Percentiles rank a stretch among this genome's conserved stretches.
These are phyloP conservation scores for Kazachstania kunashirensis DNA, from an alignment of 805 yeast genomes.

Conservation along the genomic window DNA sequence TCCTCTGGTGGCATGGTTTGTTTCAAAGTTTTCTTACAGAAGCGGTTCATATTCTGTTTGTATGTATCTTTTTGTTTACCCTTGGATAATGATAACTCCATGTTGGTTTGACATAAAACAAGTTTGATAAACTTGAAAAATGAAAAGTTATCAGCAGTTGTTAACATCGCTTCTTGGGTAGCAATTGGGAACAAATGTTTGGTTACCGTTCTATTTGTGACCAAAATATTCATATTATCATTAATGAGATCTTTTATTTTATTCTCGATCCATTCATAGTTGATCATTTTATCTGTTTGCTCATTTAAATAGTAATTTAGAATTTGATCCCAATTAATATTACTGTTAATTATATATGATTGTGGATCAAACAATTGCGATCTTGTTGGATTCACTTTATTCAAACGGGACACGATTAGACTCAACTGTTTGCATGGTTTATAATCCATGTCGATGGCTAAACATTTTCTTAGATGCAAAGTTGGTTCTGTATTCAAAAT, in stretches of 20 bases:
- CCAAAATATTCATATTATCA: conserved; percentile 1
- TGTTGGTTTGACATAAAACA: conserved; percentile 18
- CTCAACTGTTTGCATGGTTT: conserved; percentile 47
- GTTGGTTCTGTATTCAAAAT: conserved; percentile 44
- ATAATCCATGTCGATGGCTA: conserved; percentile 69
- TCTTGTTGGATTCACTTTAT: conserved; percentile 29
- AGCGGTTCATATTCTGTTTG: conserved; percentile 4
- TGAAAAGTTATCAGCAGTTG: conserved; percentile 6
- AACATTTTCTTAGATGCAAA: conserved; percentile 54
- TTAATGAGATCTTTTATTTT: conserved; percentile 1
- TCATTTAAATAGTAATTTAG: conserved; percentile 36
- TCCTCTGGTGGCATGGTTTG: conserved; percentile 13
- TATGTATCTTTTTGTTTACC: background rate
- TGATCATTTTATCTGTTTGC: conserved; percentile 17
- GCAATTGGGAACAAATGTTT: background rate
- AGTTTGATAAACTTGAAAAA: conserved; percentile 14
- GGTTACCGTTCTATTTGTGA: conserved; percentile 1
- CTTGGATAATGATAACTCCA: conserved; percentile 1
- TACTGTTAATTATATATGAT: conserved; percentile 19
- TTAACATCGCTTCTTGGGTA: background rate
- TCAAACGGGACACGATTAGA: conserved; percentile 41
- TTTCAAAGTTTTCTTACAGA: conserved; percentile 16
- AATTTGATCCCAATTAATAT: conserved; percentile 26
- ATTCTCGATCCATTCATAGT: conserved; percentile 1
- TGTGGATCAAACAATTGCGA: conserved; percentile 38